A percentile compares a stretch with the other conserved stretches of the same genome.
Conservation (phyloP, 1,284 basidiomycete genomes). For the Hemileia vastatrix region DNA sequence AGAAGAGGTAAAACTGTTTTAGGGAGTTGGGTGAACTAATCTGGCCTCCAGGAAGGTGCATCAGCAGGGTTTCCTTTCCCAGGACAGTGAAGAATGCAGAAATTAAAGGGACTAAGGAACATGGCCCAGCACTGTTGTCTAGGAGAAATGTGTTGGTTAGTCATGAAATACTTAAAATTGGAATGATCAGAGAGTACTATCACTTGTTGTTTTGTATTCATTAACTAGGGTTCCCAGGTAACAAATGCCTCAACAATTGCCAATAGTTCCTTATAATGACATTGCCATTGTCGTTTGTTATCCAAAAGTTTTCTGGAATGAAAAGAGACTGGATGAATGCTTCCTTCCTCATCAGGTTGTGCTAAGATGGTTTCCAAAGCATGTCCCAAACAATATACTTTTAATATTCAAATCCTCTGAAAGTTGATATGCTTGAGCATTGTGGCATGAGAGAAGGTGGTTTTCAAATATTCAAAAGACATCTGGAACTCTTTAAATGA, state of each 20-base stretch:
- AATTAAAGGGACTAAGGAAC: neutral
- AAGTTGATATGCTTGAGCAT: neutral
- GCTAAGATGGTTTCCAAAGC: neutral
- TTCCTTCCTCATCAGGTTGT: constrained; percentile 1
- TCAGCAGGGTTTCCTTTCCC: neutral
- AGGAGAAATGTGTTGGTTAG: neutral
- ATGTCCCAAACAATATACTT: neutral
- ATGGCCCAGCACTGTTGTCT: neutral
- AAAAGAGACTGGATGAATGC: constrained; percentile 7
- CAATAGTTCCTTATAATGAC: neutral
- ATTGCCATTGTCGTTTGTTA: neutral
- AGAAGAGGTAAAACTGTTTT: neutral
- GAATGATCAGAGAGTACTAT: neutral
- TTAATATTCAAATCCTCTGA: neutral
- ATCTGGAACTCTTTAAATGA: neutral
- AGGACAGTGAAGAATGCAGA: neutral
- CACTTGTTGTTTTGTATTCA: neutral
- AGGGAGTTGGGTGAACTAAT: neutral
- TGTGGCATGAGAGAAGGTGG: neutral
- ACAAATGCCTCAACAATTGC: neutral
- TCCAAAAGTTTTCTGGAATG: neutral
- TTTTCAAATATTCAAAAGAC: neutral
- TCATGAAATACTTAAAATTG: constrained; percentile 6
- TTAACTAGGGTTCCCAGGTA: neutral
- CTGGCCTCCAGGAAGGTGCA: neutral